Conservation (phyloP, 331 rosid species). For the Spiraea crenata region DNA sequence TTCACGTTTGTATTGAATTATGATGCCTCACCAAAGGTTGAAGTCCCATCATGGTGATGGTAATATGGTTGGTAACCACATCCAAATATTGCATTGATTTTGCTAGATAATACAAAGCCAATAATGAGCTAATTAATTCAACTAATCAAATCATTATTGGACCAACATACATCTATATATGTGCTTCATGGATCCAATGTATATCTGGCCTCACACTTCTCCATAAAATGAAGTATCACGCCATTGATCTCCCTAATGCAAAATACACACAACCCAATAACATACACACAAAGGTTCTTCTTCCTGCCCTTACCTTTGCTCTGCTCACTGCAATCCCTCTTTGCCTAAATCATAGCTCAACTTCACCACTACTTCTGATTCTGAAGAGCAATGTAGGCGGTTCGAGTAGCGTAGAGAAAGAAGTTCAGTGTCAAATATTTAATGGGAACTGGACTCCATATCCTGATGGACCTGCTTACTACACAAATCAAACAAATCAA, state of each 20-base stretch:
- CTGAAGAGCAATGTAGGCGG: constrained; percentile 26
- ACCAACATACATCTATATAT: constrained; percentile 18
- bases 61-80: constrained; percentile 28
- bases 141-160: constrained; percentile 9
- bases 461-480: constrained; percentile 46
- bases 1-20: constrained; percentile 18
- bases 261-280: constrained; percentile 38
- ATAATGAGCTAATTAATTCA: not conserved
- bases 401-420: constrained; percentile 23
- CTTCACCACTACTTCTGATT: constrained; percentile 27
- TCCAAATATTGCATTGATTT: constrained; percentile 9
- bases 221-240: constrained; percentile 52
- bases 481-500: constrained; percentile 53
- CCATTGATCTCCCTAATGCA: constrained; percentile 41
- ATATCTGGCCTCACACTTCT: constrained; percentile 26
- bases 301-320: constrained; percentile 45
- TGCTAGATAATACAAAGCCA: constrained; percentile 13
- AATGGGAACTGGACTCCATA: constrained; percentile 71
- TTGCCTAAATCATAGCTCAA: constrained; percentile 37
- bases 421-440: constrained; percentile 51
- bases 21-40: constrained; percentile 25
- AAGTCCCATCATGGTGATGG: constrained; percentile 21
- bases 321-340: constrained; percentile 54
- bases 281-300: constrained; percentile 35
- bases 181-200: constrained; percentile 14